Base-by-base conservation (phyloP, 352 stramenopile genomes). In the Globisporangium ultimum region DNA sequence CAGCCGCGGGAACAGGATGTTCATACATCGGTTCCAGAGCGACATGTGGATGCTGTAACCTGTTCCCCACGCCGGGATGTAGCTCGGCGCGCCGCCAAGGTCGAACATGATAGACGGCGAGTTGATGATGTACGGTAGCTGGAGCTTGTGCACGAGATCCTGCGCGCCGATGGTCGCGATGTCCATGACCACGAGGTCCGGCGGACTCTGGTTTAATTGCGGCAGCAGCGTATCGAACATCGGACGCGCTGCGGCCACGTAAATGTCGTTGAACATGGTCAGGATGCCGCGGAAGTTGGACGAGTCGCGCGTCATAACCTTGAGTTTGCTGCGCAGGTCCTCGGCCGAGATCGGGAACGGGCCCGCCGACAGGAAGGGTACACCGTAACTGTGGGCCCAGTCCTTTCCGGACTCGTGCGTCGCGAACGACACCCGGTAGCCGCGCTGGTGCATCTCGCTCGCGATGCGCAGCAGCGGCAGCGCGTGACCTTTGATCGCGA, bases 241-340 rank as follows among this genome's bases (percentile, higher is more conserved):
- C 11, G 84, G 81, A 0, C 76, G 77, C 14, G 80, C 84, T 3
- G 85, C 81, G 13, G 76, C 77, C 12, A 93, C 73, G 71, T 92
- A 94, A 42, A 94, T 88, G 55, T 95, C 86, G 67, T 86, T 93
- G 67, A 95, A 91, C 80, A 95, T 93, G 61, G 82, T 92, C 42
- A 95, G 60, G 68, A 95, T 92, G 43, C 84, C 84, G 50, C 84
- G 78, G 58, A 95, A 93, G 61, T 86, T 93, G 54, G 81, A 91
- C 42, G 82, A 77, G 64, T 95, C 84, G 34, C 80, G 76, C 45
- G 84, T 92, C 78, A 95, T 92, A 21, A 70, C 71, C 64, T 84
- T 81, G 32, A 95, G 71, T 50, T 89, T 89, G 45, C 68, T 69
- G 1, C 81, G 71, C 45, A 95, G 56, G 42, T 89, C 82, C 56